Percentiles rank a stretch among this genome's conserved stretches.
phyloP scores from a whole-genome alignment of 306 rosid species.

The Quercus agrifolia region DNA sequence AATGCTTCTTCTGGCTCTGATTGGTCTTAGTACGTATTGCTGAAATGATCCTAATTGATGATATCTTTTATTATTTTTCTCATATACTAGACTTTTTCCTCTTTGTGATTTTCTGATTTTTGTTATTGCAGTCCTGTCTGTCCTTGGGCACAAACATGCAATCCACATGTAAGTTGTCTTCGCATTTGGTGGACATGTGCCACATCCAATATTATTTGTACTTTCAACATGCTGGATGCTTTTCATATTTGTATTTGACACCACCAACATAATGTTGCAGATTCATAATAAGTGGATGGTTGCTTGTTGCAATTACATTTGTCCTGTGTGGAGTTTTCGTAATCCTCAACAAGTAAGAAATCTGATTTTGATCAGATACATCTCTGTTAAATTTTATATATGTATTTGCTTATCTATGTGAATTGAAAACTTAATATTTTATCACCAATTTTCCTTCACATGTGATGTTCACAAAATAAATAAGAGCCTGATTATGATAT shows the following conservation, averaged over 20 bases:
- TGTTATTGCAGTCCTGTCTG: slow-evolving; percentile 63
- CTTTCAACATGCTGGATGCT: background rate
- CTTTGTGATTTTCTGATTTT: slow-evolving; percentile 21
- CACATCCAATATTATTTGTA: background rate
- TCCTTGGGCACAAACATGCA: slow-evolving; percentile 84
- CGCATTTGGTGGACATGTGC: background rate
- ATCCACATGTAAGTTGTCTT: slow-evolving; percentile 68
- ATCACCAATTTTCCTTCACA: background rate
- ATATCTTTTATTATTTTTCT: background rate
- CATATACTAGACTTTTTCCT: background rate
- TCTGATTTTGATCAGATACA: background rate
- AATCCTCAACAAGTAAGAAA: slow-evolving; percentile 79
- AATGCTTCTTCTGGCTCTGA: slow-evolving; percentile 78
- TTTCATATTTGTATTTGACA: slow-evolving; percentile 23
- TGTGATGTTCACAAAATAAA: slow-evolving; percentile 1
- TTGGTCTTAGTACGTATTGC: slow-evolving; percentile 68
- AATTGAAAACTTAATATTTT: background rate
- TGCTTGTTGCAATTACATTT: slow-evolving; percentile 81
- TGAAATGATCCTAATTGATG: slow-evolving; percentile 9
- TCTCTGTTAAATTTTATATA: background rate
- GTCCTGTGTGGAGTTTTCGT: slow-evolving; percentile 87
- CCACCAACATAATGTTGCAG: slow-evolving; percentile 47
- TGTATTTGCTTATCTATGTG: background rate
- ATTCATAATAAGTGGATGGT: slow-evolving; percentile 90
- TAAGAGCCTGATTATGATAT: background rate